Evolutionary conservation across 352 stramenopile genomes (phyloP), one percentile per base, ranked within the genome.

Genomic region (Phytophthora melonis): DNA sequence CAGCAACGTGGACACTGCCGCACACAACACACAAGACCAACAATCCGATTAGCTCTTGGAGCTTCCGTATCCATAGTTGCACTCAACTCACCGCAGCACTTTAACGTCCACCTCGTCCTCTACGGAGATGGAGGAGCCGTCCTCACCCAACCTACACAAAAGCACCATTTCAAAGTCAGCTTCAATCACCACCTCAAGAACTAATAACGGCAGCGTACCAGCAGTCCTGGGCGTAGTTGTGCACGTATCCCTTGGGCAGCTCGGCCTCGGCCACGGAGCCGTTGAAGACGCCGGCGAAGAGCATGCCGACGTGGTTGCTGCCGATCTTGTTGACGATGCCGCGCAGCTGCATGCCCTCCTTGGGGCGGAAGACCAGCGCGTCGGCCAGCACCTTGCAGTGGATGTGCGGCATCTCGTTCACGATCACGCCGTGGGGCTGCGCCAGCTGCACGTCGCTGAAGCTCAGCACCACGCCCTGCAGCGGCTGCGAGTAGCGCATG

Each of bases 321-420:
- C 89, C 89, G 61, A 96, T 93, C 81, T 96, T 96, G 75, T 93
- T 94, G 60, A 96, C 82, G 5, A 83, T 61, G 16, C 79, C 89
- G 32, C 80, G 70, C 27, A 96, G 76, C 39, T 55, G 62, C 89
- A 94, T 94, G 39, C 89, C 87, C 25, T 88, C 74, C 49, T 68
- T 74, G 2, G 89, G 89, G 10, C 82, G 83, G 71, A 96, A 96
- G 36, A 96, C 82, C 13, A 96, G 78, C 52, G 84, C 87, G 49
- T 94, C 81, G 0, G 89, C 82, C 34, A 84, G 43, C 25, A 96
- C 84, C 63, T 90, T 92, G 70, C 86, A 91, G 77, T 94, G 89
- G 67, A 96, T 92, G 77, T 81, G 94, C 18, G 89, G 89, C 82
- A 90, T 90, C 66, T 96, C 89, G 75, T 93, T 96, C 72, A 96